phyloP scores from a whole-genome alignment of 1,284 basidiomycete species.

The Rhodotorula sp. region DNA sequence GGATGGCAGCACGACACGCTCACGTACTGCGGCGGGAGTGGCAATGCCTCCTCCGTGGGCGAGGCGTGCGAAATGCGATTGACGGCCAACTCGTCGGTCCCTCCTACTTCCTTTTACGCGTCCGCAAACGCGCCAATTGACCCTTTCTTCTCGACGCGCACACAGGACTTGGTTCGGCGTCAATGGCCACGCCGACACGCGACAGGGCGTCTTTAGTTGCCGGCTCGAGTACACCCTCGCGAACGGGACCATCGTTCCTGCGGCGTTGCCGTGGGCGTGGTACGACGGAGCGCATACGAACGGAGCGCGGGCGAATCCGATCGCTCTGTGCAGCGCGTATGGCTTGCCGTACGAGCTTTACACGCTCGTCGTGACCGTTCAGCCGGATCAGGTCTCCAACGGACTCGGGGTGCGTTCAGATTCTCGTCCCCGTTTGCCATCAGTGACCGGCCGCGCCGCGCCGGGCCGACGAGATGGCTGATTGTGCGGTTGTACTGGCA shows the following conservation, averaged over 20 bases:
- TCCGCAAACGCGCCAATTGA: background rate
- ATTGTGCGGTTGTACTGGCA: too few relatives aligned
- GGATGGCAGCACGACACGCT: background rate
- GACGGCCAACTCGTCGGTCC: background rate
- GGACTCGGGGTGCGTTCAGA: background rate
- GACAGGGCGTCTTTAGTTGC: slow-evolving; percentile 3
- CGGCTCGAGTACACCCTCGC: background rate
- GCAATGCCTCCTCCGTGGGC: background rate
- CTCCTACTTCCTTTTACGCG: too few relatives aligned
- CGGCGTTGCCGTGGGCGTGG: slow-evolving; percentile 3
- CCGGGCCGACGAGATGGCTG: too few relatives aligned
- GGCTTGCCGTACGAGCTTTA: background rate
- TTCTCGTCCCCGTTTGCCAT: too few relatives aligned
- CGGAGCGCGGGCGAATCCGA: background rate
- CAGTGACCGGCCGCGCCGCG: too few relatives aligned
- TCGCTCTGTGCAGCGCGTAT: background rate
- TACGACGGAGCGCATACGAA: slow-evolving; percentile 1
- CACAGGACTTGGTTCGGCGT: background rate
- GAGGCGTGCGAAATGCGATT: slow-evolving; percentile 1
- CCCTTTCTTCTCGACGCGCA: background rate
- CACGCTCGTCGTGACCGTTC: slow-evolving; percentile 7
- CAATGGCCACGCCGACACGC: slow-evolving; percentile 1
- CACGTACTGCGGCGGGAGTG: background rate
- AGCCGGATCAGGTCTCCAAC: slow-evolving; percentile 1
- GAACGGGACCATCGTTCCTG: background rate